Conservation (phyloP, 2,329 filamentous ascomycete genomes). For the Sarocladium kiliense region DNA sequence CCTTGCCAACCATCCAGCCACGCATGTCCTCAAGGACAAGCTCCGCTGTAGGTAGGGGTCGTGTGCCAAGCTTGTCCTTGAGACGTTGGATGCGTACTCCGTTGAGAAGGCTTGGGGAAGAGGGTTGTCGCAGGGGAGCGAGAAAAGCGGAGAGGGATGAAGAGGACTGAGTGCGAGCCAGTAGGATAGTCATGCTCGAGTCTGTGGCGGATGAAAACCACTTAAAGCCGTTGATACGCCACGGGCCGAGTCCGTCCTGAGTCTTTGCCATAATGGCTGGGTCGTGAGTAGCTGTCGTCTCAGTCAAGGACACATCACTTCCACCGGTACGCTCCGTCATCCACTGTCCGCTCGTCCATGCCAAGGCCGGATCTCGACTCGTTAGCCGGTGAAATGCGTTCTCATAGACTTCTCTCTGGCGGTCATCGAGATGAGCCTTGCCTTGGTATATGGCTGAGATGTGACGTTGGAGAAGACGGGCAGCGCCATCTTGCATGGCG, state of each 20-base stretch:
- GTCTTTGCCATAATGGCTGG: constrained; percentile 11
- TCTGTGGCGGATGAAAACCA: constrained; percentile 38
- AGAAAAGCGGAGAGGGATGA: constrained; percentile 57
- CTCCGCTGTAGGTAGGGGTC: constrained; percentile 66
- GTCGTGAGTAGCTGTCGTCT: constrained; percentile 49
- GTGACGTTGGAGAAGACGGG: constrained; percentile 42
- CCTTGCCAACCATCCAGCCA: constrained; percentile 59
- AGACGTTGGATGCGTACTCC: constrained; percentile 63
- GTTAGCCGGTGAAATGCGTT: constrained; percentile 49
- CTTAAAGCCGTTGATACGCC: constrained; percentile 62
- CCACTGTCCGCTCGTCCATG: constrained; percentile 73
- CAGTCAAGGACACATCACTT: constrained; percentile 63
- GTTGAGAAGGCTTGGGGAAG: constrained; percentile 46
- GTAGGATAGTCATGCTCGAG: constrained; percentile 50
- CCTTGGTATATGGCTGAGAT: constrained; percentile 21
- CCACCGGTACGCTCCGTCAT: constrained; percentile 70
- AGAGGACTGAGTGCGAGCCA: constrained; percentile 47
- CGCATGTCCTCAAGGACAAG: constrained; percentile 60
- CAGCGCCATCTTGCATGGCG: constrained; percentile 62
- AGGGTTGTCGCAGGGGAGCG: constrained; percentile 49
- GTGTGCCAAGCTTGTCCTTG: constrained; percentile 69
- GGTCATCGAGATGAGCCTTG: constrained; percentile 18
- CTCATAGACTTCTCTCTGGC: constrained; percentile 39
- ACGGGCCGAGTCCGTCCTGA: constrained; percentile 44
- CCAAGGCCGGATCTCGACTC: constrained; percentile 39